These are phyloP conservation scores for Achaetomiella virescens DNA, from an alignment of 495 filamentous ascomycete genomes.

Conservation along the genomic window DNA sequence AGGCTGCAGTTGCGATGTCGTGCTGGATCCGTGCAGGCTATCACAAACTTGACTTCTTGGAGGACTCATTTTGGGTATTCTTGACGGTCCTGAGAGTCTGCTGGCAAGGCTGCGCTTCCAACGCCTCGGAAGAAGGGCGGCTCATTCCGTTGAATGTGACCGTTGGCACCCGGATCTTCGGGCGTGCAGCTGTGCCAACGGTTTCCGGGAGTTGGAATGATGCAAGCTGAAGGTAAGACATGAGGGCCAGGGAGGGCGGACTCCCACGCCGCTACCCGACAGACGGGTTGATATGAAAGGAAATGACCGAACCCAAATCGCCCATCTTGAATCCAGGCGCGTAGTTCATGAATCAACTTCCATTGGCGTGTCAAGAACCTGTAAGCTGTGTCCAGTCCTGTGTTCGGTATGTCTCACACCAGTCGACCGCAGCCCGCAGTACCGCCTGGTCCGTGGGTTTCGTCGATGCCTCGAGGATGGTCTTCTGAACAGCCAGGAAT, in stretches of 20 bases:
- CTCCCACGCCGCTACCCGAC: too few relatives aligned
- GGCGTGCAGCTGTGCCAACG: background rate
- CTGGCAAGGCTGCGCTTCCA: too few relatives aligned
- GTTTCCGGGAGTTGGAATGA: background rate
- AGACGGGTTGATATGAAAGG: too few relatives aligned
- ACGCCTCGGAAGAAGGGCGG: background rate
- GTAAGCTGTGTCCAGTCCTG: background rate
- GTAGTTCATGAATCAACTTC: background rate
- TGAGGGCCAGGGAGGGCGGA: too few relatives aligned
- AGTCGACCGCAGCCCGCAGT: slow-evolving; percentile 19
- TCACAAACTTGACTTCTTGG: too few relatives aligned
- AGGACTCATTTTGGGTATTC: background rate
- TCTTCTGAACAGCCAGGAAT: slow-evolving; percentile 22
- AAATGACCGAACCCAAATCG: too few relatives aligned
- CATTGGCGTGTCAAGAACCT: background rate
- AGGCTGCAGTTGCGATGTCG: too few relatives aligned
- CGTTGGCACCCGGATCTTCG: background rate
- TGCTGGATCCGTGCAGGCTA: too few relatives aligned
- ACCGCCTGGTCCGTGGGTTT: slow-evolving; percentile 12
- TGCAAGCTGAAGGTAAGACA: too few relatives aligned
- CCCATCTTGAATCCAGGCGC: background rate
- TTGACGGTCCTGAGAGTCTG: too few relatives aligned
- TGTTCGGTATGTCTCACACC: slow-evolving; percentile 25
- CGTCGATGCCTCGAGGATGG: slow-evolving; percentile 11
- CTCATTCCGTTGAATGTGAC: background rate